Evolutionary conservation across 306 rosid genomes (phyloP).

Genomic region (Quercus engelmannii): DNA sequence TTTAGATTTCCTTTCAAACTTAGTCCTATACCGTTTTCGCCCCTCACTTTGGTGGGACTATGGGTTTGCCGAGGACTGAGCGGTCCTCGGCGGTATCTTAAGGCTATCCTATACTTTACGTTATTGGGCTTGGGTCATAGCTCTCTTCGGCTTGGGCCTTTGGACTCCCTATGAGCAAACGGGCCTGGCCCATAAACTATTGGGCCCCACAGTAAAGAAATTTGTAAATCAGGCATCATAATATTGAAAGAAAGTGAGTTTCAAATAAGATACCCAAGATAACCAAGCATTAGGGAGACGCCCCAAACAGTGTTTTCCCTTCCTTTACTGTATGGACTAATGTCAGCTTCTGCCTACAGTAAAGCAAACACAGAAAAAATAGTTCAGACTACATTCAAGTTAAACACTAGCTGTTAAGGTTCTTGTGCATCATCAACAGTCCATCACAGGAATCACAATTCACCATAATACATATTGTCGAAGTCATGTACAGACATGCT

Average conservation of each 20-base stretch:
- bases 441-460: neutral
- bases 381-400: constrained; percentile 24
- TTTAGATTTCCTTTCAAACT: too few relatives aligned
- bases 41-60: too few relatives aligned
- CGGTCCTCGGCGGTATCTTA: too few relatives aligned
- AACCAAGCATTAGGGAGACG: constrained; percentile 77
- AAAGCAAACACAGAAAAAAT: constrained; percentile 12
- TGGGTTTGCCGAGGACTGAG: too few relatives aligned
- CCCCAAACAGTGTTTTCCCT: constrained; percentile 99
- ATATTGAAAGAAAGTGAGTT: constrained; percentile 20
- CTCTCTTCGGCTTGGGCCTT: too few relatives aligned
- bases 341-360: constrained; percentile 80
- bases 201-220: neutral
- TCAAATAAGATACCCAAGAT: constrained; percentile 74
- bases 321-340: constrained; percentile 76
- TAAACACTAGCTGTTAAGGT: constrained; percentile 1
- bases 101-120: too few relatives aligned
- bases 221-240: constrained; percentile 11
- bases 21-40: too few relatives aligned
- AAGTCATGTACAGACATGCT: neutral
- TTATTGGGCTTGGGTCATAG: too few relatives aligned
- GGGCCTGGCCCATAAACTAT: too few relatives aligned
- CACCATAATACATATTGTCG: neutral
- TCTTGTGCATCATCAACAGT: constrained; percentile 14
- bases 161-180: too few relatives aligned